Base-by-base conservation (phyloP, 495 filamentous ascomycete genomes). In the Zalerion maritima region DNA sequence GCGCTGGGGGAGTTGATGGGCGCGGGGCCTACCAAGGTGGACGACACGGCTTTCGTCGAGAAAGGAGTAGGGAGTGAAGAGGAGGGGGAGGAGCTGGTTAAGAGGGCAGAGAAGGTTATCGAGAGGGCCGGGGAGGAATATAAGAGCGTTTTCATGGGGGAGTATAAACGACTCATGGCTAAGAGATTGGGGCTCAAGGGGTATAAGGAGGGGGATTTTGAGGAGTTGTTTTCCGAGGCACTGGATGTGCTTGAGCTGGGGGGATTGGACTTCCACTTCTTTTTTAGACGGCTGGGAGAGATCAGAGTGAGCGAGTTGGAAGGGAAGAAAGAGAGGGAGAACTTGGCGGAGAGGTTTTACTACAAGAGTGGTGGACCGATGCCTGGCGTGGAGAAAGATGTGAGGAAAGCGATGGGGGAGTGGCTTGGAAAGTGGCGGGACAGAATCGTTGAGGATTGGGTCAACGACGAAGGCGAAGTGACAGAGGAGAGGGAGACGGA, bases 201-300 rank as follows among this genome's bases (percentile, higher is more conserved):
- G 2, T 50, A 58, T 26, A 64, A 73, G 29, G 67, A 77, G 6
- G 57, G 58, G 0, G 89, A 94, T 46, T 92, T 94, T 38, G 64
- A 87, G 16, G 45, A 54, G 1, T 49, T 94, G 3, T 86, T 81
- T 39, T 79, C 74, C 7, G 77, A 80, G 26, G 50, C 83, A 9
- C 58, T 97, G n/a, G 83, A 94, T 44, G 73, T 72, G 0, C 59
- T 97, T 42, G 80, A 92, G 43, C 62, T 64, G 3, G 52, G 81
- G 16, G 74, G 83, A 38, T 52, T 97, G 14, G 89, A 97, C 48
- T 97, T 91, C 58, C 78, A 87, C 43, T 78, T 83, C 36, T 86
- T 86, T 49, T 94, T 96, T 67, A 64, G 89, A 2, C 68, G 74
- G 4, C 58, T 97, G 0, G 72, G 71, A 6, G 38, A 51, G 3